phyloP scores from a whole-genome alignment of 2,329 filamentous ascomycete species.

The Aspergillus puulaauensis region DNA sequence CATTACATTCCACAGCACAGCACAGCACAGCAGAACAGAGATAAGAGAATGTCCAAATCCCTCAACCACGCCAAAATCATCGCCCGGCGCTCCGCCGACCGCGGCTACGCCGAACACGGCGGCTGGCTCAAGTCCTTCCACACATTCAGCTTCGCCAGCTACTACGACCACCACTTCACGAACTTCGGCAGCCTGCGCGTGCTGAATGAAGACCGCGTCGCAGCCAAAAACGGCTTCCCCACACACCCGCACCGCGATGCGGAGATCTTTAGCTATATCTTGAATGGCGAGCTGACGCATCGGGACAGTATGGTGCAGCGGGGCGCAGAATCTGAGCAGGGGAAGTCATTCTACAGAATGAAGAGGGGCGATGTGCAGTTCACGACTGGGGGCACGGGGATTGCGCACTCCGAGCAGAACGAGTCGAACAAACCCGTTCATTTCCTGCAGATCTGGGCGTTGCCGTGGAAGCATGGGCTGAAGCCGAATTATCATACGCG shows the following conservation, averaged over 20 bases:
- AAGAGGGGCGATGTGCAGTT: constrained; percentile 83
- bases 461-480: constrained; percentile 72
- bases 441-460: constrained; percentile 86
- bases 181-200: constrained; percentile 77
- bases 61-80: constrained; percentile 70
- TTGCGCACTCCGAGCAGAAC: constrained; percentile 81
- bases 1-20: too few species aligned
- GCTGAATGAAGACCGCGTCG: constrained; percentile 85
- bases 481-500: constrained; percentile 74
- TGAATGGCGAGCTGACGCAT: constrained; percentile 84
- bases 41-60: constrained; percentile 57
- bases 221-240: constrained; percentile 72
- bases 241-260: constrained; percentile 83
- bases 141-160: constrained; percentile 77
- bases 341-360: constrained; percentile 68
- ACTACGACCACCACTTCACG: constrained; percentile 66
- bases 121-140: constrained; percentile 88
- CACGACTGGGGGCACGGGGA: constrained; percentile 78
- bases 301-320: constrained; percentile 80
- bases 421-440: constrained; percentile 71
- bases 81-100: constrained; percentile 67
- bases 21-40: too few species aligned
- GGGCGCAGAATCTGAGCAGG: constrained; percentile 58
- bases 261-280: constrained; percentile 85
- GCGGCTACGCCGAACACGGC: constrained; percentile 78